A percentile compares a stretch with the other conserved stretches of the same genome.
These are phyloP conservation scores for Angophora floribunda DNA, from an alignment of 345 rosid species.

Conservation along the genomic window DNA sequence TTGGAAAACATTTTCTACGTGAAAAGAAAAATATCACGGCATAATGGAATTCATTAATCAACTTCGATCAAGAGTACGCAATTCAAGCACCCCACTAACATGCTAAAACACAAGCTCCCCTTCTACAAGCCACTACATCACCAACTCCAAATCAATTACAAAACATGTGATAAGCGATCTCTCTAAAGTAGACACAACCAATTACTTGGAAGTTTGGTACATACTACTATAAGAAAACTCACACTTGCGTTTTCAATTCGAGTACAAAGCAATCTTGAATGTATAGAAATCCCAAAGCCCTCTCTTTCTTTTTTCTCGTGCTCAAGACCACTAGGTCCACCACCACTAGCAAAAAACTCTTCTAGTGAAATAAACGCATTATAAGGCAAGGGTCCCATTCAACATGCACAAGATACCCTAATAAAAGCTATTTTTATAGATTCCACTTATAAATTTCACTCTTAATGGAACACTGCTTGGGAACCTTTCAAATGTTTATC, in stretches of 20 bases:
- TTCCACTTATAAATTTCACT: neutral
- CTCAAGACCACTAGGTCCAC: neutral
- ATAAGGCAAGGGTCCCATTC: neutral
- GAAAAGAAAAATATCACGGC: too few species aligned
- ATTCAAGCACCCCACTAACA: neutral
- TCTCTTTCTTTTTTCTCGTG: neutral
- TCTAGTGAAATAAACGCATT: neutral
- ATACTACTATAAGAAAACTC: neutral
- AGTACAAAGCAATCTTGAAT: neutral
- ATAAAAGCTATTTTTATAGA: neutral
- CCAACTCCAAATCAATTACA: neutral
- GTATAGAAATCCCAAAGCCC: neutral
- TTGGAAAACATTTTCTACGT: neutral
- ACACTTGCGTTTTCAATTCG: neutral
- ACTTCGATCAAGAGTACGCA: neutral
- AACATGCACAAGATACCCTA: neutral
- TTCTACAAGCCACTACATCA: neutral
- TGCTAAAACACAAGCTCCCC: neutral
- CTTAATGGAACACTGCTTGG: neutral
- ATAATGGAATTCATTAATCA: neutral
- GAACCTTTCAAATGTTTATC: neutral
- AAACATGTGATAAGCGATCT: neutral
- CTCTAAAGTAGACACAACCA: neutral
- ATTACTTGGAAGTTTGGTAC: neutral
- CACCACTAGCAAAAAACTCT: neutral